Percentiles rank a stretch among this genome's conserved stretches.
phyloP scores from a whole-genome alignment of 192 early-diverging fungal species.

The Chytriomyces confervae region DNA sequence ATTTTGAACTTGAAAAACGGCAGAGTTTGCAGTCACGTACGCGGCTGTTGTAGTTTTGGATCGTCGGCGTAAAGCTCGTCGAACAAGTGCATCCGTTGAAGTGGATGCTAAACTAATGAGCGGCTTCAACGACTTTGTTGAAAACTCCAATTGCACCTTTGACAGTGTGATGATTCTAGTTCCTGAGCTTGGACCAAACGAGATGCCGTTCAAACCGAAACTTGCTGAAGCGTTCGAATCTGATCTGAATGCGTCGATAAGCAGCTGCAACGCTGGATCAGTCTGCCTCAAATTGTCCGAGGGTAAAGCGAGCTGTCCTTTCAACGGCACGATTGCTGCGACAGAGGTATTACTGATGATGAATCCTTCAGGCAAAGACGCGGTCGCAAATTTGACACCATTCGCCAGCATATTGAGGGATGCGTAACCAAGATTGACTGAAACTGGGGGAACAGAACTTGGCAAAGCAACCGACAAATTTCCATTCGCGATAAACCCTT shows the following conservation, averaged over 20 bases:
- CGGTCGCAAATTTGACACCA: constrained; percentile 1
- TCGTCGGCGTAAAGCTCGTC: no score
- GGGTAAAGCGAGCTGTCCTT: constrained; percentile 37
- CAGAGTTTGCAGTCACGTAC: no score
- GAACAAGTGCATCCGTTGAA: no score
- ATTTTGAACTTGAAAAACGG: no score
- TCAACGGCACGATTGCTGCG: background rate
- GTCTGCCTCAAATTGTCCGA: constrained; percentile 19
- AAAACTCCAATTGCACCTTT: no score
- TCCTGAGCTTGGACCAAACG: constrained; percentile 35
- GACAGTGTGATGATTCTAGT: no score
- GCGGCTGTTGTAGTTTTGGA: no score
- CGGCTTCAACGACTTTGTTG: no score
- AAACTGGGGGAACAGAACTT: background rate
- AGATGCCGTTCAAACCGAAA: constrained; percentile 45
- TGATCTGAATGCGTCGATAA: constrained; percentile 32
- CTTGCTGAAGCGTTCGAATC: constrained; percentile 30
- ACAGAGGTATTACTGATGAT: no score
- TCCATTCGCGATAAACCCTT: constrained; percentile 40
- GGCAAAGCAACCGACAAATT: constrained; percentile 33
- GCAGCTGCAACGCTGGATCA: constrained; percentile 36
- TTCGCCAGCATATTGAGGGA: constrained; percentile 20
- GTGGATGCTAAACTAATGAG: no score
- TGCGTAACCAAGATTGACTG: constrained; percentile 27
- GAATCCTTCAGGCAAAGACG: no score